phyloP scores from a whole-genome alignment of 805 yeast genomes.

The Myxozyma sirexii region DNA sequence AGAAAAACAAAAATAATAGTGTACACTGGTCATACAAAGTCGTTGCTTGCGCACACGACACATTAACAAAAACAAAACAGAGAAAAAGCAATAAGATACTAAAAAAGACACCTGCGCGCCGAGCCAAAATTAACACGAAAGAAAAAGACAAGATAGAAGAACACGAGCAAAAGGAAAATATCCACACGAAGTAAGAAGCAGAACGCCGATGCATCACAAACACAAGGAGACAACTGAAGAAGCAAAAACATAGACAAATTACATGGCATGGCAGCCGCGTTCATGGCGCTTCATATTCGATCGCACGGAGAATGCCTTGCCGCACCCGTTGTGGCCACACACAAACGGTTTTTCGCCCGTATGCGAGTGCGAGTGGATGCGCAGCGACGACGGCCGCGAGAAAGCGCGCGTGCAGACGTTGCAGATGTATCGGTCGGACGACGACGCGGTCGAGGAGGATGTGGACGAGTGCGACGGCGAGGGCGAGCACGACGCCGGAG shows the following conservation, averaged over 20 bases:
- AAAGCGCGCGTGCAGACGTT: slow-evolving; percentile 72
- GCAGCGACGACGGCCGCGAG: slow-evolving; percentile 80
- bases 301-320: slow-evolving; percentile 71
- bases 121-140: not conserved
- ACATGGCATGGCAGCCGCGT: slow-evolving; percentile 40
- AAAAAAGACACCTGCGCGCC: no score
- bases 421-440: slow-evolving; percentile 40
- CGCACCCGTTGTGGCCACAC: slow-evolving; percentile 71
- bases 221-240: not conserved
- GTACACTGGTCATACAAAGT: not conserved
- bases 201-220: slow-evolving; percentile 4
- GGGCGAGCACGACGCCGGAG: slow-evolving; percentile 1
- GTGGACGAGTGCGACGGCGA: slow-evolving; percentile 8
- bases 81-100: not conserved
- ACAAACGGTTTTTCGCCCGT: slow-evolving; percentile 76
- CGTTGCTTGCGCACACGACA: not conserved
- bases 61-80: not conserved
- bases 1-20: not conserved
- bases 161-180: not conserved
- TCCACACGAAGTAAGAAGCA: not conserved
- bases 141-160: no score
- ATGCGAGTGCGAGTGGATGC: slow-evolving; percentile 81
- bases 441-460: not conserved
- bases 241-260: not conserved
- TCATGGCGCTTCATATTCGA: slow-evolving; percentile 84